Conservation (phyloP, 2,329 filamentous ascomycete genomes). For the Mollisiaceae sp. region DNA sequence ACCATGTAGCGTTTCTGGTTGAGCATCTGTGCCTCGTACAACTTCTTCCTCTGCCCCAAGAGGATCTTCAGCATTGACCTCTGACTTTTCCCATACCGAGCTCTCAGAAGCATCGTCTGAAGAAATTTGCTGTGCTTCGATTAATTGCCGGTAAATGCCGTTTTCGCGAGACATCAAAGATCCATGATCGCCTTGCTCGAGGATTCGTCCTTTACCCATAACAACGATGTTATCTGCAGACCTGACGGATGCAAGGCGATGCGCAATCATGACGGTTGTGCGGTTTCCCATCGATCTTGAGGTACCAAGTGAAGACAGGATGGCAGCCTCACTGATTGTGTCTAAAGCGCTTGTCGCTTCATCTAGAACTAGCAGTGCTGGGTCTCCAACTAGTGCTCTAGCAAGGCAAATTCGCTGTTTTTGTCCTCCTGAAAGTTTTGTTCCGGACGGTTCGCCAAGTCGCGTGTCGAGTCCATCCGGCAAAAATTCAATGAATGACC, state of each 20-base stretch:
- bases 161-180: constrained; percentile 39
- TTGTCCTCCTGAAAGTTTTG: constrained; percentile 61
- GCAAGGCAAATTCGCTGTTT: constrained; percentile 65
- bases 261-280: constrained; percentile 49
- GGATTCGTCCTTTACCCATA: constrained; percentile 44
- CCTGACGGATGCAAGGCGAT: constrained; percentile 48
- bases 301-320: constrained; percentile 50
- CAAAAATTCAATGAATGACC: constrained; percentile 57
- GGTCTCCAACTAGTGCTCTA: constrained; percentile 60
- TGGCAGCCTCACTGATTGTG: constrained; percentile 60
- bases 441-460: constrained; percentile 57
- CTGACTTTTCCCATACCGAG: constrained; percentile 1
- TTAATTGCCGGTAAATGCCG: constrained; percentile 54
- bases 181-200: constrained; percentile 48
- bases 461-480: constrained; percentile 55
- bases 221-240: constrained; percentile 49
- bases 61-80: not conserved
- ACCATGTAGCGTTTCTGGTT: not conserved
- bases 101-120: constrained; percentile 15
- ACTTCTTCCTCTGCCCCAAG: constrained; percentile 7
- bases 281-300: constrained; percentile 39
- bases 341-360: constrained; percentile 67
- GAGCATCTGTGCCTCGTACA: not conserved
- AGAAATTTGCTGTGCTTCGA: constrained; percentile 31
- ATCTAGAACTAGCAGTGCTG: constrained; percentile 63